Conservation (phyloP, 1,284 basidiomycete species). For the Rhodofomes roseus region DNA sequence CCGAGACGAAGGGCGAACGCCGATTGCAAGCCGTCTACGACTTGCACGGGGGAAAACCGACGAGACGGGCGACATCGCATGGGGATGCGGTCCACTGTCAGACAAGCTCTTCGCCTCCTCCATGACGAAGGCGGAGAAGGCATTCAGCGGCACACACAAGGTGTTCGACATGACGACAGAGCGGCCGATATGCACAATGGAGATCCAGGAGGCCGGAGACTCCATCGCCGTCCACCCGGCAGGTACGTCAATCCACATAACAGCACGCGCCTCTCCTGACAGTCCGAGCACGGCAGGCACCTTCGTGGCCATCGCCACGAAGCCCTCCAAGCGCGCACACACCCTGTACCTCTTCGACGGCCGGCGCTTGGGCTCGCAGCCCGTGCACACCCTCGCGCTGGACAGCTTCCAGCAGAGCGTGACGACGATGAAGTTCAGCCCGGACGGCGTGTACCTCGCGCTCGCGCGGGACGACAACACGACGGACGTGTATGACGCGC, state of each 20-base stretch:
- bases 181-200: conserved; percentile 33
- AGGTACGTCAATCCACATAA: neutral
- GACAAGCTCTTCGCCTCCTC: conserved; percentile 55
- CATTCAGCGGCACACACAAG: conserved; percentile 43
- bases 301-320: conserved; percentile 38
- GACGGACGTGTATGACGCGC: conserved; percentile 59
- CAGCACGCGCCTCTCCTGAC: neutral
- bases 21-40: conserved; percentile 2
- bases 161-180: conserved; percentile 41
- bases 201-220: conserved; percentile 13
- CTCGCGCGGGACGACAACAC: conserved; percentile 56
- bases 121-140: conserved; percentile 35
- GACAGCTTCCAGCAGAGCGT: conserved; percentile 42
- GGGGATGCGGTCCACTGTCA: conserved; percentile 44
- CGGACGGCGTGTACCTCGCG: conserved; percentile 59
- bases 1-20: neutral
- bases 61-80: conserved; percentile 36
- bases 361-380: conserved; percentile 26
- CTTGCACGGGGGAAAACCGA: conserved; percentile 2
- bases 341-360: conserved; percentile 55
- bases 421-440: conserved; percentile 48
- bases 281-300: conserved; percentile 8
- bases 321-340: conserved; percentile 29
- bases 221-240: neutral
- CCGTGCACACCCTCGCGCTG: conserved; percentile 26